phyloP scores from a whole-genome alignment of 495 filamentous ascomycete species.

The Physcia stellaris region DNA sequence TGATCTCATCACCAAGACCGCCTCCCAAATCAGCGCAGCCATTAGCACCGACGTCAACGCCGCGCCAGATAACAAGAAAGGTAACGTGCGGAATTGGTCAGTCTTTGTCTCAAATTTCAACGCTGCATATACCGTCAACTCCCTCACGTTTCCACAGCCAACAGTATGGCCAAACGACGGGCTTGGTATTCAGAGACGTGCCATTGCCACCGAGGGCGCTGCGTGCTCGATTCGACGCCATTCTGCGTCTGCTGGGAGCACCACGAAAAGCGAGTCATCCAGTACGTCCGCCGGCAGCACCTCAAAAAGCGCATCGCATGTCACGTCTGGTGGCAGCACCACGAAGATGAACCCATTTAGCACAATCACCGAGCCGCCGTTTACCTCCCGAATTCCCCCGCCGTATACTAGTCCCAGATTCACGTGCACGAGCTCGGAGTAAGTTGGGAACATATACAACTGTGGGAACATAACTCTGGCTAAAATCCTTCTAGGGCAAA shows the following conservation, averaged over 20 bases:
- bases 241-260: background rate
- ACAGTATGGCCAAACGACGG: background rate
- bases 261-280: no score
- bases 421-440: no score
- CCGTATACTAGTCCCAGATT: background rate
- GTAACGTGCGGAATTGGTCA: background rate
- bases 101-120: constrained; percentile 2
- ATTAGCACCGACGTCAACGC: background rate
- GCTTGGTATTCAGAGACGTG: background rate
- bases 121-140: constrained; percentile 1
- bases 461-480: no score
- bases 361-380: background rate
- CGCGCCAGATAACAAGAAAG: background rate
- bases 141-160: constrained; percentile 4
- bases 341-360: no score
- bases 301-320: background rate
- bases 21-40: background rate
- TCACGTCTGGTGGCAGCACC: no score
- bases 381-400: background rate
- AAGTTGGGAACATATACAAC: no score
- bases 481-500: no score
- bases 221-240: background rate
- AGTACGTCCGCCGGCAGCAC: background rate
- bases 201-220: background rate
- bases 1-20: constrained; percentile 1